phyloP scores from a whole-genome alignment of 345 rosid species.

The Bruguiera gymnorhiza region DNA sequence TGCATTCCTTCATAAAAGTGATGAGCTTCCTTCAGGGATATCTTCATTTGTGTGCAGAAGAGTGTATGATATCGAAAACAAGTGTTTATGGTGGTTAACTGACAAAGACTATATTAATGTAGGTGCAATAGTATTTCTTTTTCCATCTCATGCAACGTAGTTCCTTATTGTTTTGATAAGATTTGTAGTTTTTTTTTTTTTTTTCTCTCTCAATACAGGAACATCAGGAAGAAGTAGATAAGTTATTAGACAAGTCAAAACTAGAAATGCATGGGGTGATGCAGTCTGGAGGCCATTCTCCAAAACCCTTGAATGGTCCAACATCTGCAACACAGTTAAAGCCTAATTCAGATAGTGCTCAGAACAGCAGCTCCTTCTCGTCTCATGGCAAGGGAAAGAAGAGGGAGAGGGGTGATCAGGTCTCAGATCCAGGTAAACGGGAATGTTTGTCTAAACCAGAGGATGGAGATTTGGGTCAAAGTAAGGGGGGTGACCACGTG shows the following conservation, averaged over 20 bases:
- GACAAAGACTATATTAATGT: conserved; percentile 86
- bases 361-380: conserved; percentile 50
- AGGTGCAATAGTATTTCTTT: conserved; percentile 22
- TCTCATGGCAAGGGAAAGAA: conserved; percentile 85
- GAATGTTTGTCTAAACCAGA: conserved; percentile 56
- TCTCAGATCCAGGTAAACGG: conserved; percentile 61
- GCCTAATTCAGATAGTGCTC: conserved; percentile 62
- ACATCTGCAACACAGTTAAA: conserved; percentile 67
- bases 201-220: conserved; percentile 25
- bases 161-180: neutral
- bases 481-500: conserved; percentile 47
- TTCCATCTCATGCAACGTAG: neutral
- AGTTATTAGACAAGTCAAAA: conserved; percentile 56
- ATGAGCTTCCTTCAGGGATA: conserved; percentile 70
- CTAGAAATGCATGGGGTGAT: conserved; percentile 74
- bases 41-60: conserved; percentile 79
- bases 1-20: conserved; percentile 76
- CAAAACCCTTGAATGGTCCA: conserved; percentile 71
- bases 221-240: conserved; percentile 75
- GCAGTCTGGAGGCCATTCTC: conserved; percentile 80
- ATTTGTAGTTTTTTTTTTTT: conserved; percentile 4
- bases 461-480: conserved; percentile 54
- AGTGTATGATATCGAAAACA: conserved; percentile 70
- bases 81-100: conserved; percentile 90
- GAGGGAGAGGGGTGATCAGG: conserved; percentile 81